phyloP scores from a whole-genome alignment of 116 monocot species.

The Dioscorea cayenensis region DNA sequence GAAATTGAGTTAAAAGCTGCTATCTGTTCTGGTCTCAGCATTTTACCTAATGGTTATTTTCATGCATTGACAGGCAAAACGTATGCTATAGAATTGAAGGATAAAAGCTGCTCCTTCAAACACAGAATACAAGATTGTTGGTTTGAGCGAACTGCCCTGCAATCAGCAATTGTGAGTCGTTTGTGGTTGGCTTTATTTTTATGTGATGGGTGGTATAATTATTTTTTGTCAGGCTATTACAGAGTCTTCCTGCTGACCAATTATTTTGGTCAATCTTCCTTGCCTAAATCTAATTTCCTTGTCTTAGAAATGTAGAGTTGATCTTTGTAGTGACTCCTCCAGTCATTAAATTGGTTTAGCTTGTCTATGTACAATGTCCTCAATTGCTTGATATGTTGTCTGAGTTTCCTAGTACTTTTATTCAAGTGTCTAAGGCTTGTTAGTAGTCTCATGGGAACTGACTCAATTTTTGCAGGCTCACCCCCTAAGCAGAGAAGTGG shows the following conservation, averaged over 20 bases:
- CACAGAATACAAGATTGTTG: slow-evolving; percentile 68
- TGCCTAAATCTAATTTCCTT: no score
- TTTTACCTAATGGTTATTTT: background rate
- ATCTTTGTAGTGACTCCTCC: no score
- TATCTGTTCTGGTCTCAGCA: background rate
- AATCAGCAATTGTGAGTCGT: slow-evolving; percentile 38
- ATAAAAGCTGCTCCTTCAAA: slow-evolving; percentile 41
- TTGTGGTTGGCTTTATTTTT: background rate
- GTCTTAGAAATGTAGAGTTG: no score
- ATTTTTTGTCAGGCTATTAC: background rate
- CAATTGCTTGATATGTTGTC: background rate
- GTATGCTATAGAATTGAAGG: slow-evolving; percentile 66
- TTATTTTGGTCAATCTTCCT: no score
- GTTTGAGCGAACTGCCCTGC: slow-evolving; percentile 79
- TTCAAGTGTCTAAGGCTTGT: no score
- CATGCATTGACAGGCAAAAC: slow-evolving; percentile 55
- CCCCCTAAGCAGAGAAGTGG: slow-evolving; percentile 44
- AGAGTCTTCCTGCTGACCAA: no score
- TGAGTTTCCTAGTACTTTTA: no score
- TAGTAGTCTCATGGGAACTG: background rate
- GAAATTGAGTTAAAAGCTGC: background rate
- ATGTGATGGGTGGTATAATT: background rate
- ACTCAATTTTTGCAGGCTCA: slow-evolving; percentile 35
- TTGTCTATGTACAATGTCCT: background rate
- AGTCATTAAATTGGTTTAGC: no score